phyloP scores from a whole-genome alignment of 1,284 basidiomycete genomes.

The Cutaneotrichosporon dermatis region DNA sequence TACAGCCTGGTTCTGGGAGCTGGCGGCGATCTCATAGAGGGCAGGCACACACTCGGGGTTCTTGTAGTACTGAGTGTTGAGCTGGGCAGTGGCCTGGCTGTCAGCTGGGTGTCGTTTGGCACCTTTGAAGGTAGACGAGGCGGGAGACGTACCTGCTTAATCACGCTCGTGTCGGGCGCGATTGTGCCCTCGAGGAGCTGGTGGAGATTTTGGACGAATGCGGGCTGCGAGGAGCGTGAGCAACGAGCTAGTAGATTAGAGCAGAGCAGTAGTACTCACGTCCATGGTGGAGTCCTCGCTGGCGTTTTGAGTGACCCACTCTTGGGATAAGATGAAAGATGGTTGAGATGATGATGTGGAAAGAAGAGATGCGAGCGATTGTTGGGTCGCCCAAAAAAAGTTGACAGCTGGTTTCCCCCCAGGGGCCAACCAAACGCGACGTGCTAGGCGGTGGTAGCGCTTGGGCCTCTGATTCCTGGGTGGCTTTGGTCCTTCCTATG shows the following conservation, averaged over 20 bases:
- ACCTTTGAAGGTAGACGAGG: no score
- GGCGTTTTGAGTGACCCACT: neutral
- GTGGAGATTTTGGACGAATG: slow-evolving; percentile 64
- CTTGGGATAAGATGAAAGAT: neutral
- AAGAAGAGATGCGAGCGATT: slow-evolving; percentile 8
- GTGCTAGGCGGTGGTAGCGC: no score
- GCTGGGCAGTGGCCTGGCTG: slow-evolving; percentile 75
- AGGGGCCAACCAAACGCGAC: neutral
- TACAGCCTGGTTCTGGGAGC: slow-evolving; percentile 61
- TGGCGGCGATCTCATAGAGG: slow-evolving; percentile 81
- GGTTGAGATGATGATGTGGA: slow-evolving; percentile 7
- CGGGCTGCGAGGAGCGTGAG: slow-evolving; percentile 12
- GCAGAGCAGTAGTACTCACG: slow-evolving; percentile 12
- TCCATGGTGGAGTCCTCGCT: slow-evolving; percentile 19
- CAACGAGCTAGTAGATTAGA: neutral
- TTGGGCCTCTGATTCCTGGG: no score
- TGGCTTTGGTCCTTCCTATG: no score
- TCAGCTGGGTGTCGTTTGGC: neutral
- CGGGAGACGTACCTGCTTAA: slow-evolving; percentile 69
- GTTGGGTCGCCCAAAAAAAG: neutral
- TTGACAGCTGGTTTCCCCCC: neutral
- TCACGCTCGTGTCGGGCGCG: slow-evolving; percentile 75
- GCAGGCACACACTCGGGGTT: slow-evolving; percentile 84
- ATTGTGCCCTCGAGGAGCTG: slow-evolving; percentile 77
- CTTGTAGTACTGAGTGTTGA: slow-evolving; percentile 91